phyloP scores from a whole-genome alignment of 192 early-diverging fungal genomes.

The Coemansia reversa region DNA sequence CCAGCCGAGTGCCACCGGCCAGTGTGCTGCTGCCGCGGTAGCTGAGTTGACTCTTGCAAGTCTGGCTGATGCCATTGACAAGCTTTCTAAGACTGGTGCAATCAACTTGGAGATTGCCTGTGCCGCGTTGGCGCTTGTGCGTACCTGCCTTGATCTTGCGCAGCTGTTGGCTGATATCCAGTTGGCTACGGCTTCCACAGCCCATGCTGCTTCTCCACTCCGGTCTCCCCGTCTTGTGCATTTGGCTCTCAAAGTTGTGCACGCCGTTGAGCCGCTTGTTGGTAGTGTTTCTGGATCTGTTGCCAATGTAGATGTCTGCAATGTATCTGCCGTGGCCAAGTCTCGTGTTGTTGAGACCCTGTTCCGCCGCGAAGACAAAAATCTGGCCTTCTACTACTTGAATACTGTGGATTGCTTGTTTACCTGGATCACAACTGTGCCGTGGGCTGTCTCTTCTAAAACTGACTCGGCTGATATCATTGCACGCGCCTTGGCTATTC shows the following conservation, averaged over 20 bases:
- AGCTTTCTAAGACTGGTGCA: background rate
- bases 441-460: background rate
- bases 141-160: slow-evolving; percentile 20
- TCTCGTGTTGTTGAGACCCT: slow-evolving; percentile 17
- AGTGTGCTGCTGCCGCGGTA: slow-evolving; percentile 19
- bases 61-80: background rate
- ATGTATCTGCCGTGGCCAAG: slow-evolving; percentile 8
- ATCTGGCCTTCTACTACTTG: slow-evolving; percentile 1
- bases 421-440: slow-evolving; percentile 3
- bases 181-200: background rate
- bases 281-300: background rate
- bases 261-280: slow-evolving; percentile 5
- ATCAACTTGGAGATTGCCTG: background rate
- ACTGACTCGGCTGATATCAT: slow-evolving; percentile 10
- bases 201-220: slow-evolving; percentile 7
- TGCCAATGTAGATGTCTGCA: background rate
- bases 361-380: slow-evolving; percentile 4
- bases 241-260: slow-evolving; percentile 10
- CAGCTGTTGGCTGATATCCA: slow-evolving; percentile 29
- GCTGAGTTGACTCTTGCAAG: slow-evolving; percentile 11
- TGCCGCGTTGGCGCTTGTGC: slow-evolving; percentile 20
- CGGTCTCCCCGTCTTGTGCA: slow-evolving; percentile 11
- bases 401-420: slow-evolving; percentile 24
- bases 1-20: slow-evolving; percentile 33
- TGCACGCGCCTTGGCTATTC: slow-evolving; percentile 16